These are phyloP conservation scores for Fomes fomentarius DNA, from an alignment of 1,284 basidiomycete species.

Conservation along the genomic window DNA sequence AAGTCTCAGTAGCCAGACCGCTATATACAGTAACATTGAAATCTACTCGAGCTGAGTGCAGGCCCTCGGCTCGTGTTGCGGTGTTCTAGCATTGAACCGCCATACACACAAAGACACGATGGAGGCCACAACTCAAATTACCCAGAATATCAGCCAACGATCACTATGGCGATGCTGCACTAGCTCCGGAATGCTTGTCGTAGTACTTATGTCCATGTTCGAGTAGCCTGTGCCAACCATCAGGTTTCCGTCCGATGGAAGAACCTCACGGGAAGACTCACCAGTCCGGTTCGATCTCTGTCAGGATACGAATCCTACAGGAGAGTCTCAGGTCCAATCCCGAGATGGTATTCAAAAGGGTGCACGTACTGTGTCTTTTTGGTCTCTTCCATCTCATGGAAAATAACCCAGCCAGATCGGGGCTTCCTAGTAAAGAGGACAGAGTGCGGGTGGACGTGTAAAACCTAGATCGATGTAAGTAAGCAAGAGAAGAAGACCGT, in stretches of 20 bases:
- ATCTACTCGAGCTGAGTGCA: too few species aligned
- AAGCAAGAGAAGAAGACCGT: background rate
- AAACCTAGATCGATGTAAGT: conserved; percentile 47
- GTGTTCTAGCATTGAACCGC: too few species aligned
- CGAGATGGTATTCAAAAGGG: too few species aligned
- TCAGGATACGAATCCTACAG: conserved; percentile 54
- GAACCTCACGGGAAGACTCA: conserved; percentile 30
- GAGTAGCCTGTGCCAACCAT: conserved; percentile 45
- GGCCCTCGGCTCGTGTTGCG: too few species aligned
- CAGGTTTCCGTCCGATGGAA: too few species aligned
- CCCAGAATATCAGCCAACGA: too few species aligned
- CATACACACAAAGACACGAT: too few species aligned
- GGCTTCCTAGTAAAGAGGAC: conserved; percentile 94
- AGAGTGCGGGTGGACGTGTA: conserved; percentile 93
- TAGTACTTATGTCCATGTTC: conserved; percentile 53
- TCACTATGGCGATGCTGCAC: conserved; percentile 15
- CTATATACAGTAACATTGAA: too few species aligned
- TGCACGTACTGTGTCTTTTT: conserved; percentile 82
- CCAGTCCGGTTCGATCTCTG: conserved; percentile 67
- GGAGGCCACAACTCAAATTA: too few species aligned
- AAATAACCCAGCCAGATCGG: conserved; percentile 90
- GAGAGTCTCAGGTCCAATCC: too few species aligned
- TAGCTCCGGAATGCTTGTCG: conserved; percentile 33
- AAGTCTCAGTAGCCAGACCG: background rate
- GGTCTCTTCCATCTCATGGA: conserved; percentile 95